Evolutionary conservation across 257 asterid species (phyloP), one percentile per base, ranked within the genome.

Genomic region (Nicotiana obtusifolia): DNA sequence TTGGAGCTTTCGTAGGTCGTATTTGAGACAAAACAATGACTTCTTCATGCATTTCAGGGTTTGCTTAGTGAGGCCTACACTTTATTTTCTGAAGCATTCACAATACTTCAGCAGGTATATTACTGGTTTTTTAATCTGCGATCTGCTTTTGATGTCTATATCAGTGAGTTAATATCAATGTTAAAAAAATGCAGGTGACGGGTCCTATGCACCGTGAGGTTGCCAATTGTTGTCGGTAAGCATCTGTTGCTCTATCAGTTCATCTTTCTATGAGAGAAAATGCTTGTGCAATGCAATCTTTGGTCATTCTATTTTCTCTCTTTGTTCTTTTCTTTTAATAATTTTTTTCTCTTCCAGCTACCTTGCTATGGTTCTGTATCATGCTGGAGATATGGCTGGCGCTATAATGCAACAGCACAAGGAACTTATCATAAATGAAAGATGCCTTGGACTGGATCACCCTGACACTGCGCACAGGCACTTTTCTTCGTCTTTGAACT

Each of bases 191-290:
- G 90, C 92, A 96, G 98, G 99, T 94, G 82, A 96, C 99, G 77
- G 98, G 99, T 91, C 98, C 99, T 56, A 92, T 96, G 97, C 99
- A 94, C 87, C 91, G 97, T 87, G 99, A 96, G 88, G 99, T 94
- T 80, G 98, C 99, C 79, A 94, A 92, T 83, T 96, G 99, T 88
- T 96, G 99, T 88, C 97, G 99, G 99, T 96, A 94, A 76, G 77
- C 53, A 47, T 44, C 61, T 49, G 60, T 62, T 65, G 68, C 62
- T 28, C 82, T 20, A 65, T 81, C 35, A 47, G 57, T 52, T 35
- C n/a, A 65, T 28, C 14, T 81, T 57, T 82, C 22, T 79, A 65
- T 20, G 59, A 71, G 78, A 24, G 60, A 69, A 13, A 13, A 47
- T 24, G 79, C 61, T 73, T 47, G 24, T 73, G 76, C 33, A 28